Conservation (phyloP, 2,329 filamentous ascomycete genomes). For the Exophiala mesophila region DNA sequence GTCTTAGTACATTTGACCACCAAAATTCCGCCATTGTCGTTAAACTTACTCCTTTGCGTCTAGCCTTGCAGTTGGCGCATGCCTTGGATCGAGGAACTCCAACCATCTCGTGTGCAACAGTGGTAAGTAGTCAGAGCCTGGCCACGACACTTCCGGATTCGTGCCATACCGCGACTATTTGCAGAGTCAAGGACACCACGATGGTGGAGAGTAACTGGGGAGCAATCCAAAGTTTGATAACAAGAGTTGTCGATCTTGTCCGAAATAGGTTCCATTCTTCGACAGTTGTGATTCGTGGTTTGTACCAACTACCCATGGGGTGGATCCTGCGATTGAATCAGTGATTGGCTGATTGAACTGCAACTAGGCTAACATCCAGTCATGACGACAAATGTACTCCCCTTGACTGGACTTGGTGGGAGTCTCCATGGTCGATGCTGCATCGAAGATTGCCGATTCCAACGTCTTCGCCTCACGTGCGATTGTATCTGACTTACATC, state of each 20-base stretch:
- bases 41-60: slow-evolving; percentile 9
- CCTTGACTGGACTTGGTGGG: too few relatives aligned
- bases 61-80: slow-evolving; percentile 6
- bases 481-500: too few relatives aligned
- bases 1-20: not conserved
- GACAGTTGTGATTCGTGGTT: not conserved
- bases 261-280: slow-evolving; percentile 2
- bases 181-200: too few relatives aligned
- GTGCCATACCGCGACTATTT: slow-evolving; percentile 1
- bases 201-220: too few relatives aligned
- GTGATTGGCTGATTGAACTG: not conserved
- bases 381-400: too few relatives aligned
- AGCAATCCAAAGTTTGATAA: too few relatives aligned
- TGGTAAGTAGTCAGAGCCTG: not conserved
- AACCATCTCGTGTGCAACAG: slow-evolving; percentile 4
- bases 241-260: not conserved
- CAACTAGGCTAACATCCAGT: too few relatives aligned
- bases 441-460: too few relatives aligned
- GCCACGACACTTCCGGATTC: not conserved
- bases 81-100: slow-evolving; percentile 7
- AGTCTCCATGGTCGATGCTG: too few relatives aligned
- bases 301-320: too few relatives aligned
- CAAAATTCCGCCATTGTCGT: not conserved
- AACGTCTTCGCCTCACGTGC: too few relatives aligned
- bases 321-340: too few relatives aligned